Conservation (phyloP, 371 early-diverging fungal genomes). For the Dichotomocladium elegans region DNA sequence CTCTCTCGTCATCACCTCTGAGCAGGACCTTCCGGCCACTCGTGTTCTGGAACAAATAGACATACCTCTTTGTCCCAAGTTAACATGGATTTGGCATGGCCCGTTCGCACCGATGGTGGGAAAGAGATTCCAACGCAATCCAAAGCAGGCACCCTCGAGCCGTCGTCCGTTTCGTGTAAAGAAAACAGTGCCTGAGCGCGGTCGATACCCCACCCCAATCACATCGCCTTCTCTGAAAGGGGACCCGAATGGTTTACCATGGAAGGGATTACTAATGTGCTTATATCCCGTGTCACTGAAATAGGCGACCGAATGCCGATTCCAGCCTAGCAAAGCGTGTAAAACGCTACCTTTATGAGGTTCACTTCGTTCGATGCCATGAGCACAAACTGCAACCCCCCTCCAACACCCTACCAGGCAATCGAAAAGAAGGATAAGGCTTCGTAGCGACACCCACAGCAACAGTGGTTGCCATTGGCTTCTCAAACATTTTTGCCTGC, state of each 20-base stretch:
- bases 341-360: background rate
- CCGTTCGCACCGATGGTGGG: constrained; percentile 63
- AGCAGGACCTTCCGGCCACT: too few relatives aligned
- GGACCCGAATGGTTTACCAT: constrained; percentile 53
- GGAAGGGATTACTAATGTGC: constrained; percentile 60
- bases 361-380: background rate
- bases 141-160: constrained; percentile 51
- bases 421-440: constrained; percentile 62
- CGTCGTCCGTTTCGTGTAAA: constrained; percentile 76
- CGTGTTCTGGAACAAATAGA: too few relatives aligned
- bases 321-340: constrained; percentile 57
- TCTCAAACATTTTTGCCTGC: constrained; percentile 68
- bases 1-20: too few relatives aligned
- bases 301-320: constrained; percentile 71
- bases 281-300: constrained; percentile 60
- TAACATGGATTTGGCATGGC: constrained; percentile 61
- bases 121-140: constrained; percentile 51
- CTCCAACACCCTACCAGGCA: constrained; percentile 58
- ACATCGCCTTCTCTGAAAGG: constrained; percentile 68
- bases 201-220: constrained; percentile 73
- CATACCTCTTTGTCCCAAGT: constrained; percentile 52
- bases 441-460: constrained; percentile 65
- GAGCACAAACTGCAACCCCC: background rate
- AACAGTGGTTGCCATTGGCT: constrained; percentile 52
- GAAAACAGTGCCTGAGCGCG: constrained; percentile 68